These are phyloP conservation scores for Neurospora sublineolata DNA, from an alignment of 495 filamentous ascomycete genomes.

Conservation along the genomic window DNA sequence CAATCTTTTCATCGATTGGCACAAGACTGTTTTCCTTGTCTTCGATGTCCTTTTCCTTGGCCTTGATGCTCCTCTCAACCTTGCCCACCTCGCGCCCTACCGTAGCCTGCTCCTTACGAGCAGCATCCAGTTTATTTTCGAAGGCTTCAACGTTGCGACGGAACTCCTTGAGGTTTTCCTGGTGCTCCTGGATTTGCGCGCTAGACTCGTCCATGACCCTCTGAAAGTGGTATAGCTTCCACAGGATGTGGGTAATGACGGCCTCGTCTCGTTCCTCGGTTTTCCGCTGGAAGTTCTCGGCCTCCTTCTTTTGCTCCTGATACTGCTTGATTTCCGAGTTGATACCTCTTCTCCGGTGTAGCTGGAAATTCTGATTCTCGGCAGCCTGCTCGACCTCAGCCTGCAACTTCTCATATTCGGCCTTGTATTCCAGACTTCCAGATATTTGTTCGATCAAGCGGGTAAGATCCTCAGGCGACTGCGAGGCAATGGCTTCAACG, in stretches of 20 bases:
- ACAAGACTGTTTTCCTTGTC: conserved; percentile 74
- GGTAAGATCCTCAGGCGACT: conserved; percentile 88
- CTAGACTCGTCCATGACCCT: conserved; percentile 83
- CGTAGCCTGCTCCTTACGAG: conserved; percentile 74
- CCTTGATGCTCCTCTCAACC: conserved; percentile 69
- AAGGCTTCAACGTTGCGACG: conserved; percentile 78
- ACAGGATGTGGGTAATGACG: conserved; percentile 86
- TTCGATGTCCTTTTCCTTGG: conserved; percentile 80
- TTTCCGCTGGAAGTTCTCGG: conserved; percentile 81
- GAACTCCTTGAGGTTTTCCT: conserved; percentile 92
- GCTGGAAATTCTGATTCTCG: conserved; percentile 76
- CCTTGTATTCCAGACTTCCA: conserved; percentile 89
- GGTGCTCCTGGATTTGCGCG: conserved; percentile 82
- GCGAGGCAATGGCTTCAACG: conserved; percentile 93
- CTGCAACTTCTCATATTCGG: conserved; percentile 84
- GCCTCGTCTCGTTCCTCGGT: conserved; percentile 83
- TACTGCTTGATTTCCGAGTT: conserved; percentile 98
- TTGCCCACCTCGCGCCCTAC: conserved; percentile 70
- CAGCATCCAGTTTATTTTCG: conserved; percentile 68
- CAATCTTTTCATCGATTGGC: conserved; percentile 85
- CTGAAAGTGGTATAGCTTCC: conserved; percentile 97
- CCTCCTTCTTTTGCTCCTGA: conserved; percentile 92
- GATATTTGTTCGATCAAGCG: conserved; percentile 95
- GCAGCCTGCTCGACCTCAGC: conserved; percentile 72
- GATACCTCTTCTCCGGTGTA: conserved; percentile 81